Evolutionary conservation across 169 alveolate genomes (phyloP), one percentile per base, ranked within the genome.

Genomic region (Plasmodium blacklocki): DNA sequence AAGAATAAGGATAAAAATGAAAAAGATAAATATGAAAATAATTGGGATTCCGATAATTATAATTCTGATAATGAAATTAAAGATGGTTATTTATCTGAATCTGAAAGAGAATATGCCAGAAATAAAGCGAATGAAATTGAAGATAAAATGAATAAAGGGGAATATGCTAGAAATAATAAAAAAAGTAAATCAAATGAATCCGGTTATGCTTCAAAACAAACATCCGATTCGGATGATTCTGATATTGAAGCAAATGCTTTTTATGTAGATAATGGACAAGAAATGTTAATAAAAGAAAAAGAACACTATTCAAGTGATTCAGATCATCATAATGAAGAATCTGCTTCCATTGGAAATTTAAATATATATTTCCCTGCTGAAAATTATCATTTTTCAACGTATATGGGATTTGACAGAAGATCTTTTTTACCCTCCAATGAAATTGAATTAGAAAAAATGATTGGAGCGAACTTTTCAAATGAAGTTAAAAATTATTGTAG

Each of bases 201-300:
- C 15, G 74, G 88, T 43, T 11, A 8, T 18, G 5, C 5, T 23
- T 18, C 9, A 62, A 19, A 8, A 21, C 47, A 62, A 12, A 43
- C 63, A 21, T 73, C 87, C n/a, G 87, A 73, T 62, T 39, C 32
- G 1, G 45, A 43, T 0, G 78, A 67, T 29, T 64, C 71, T 50
- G 71, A 50, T 66, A 70, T n/a, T 64, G 72, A 49, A 21, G 12
- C 58, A 67, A 64, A 59, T 11, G 23, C 32, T 0, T 78, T 47
- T 66, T 78, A 64, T 56, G 68, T 23, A 49, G 89, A 78, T 43
- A 78, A 78, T 70, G 89, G 73, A 49, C 89, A 78, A 78, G 89
- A 78, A 64, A 78, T 47, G 70, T 21, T 23, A 21, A 64, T 67
- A 45, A 78, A 78, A 59, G 89, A 78, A 70, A 78, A 78, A 9